Conservation (phyloP, 2,329 filamentous ascomycete genomes). For the Endocalyx cinctus region DNA sequence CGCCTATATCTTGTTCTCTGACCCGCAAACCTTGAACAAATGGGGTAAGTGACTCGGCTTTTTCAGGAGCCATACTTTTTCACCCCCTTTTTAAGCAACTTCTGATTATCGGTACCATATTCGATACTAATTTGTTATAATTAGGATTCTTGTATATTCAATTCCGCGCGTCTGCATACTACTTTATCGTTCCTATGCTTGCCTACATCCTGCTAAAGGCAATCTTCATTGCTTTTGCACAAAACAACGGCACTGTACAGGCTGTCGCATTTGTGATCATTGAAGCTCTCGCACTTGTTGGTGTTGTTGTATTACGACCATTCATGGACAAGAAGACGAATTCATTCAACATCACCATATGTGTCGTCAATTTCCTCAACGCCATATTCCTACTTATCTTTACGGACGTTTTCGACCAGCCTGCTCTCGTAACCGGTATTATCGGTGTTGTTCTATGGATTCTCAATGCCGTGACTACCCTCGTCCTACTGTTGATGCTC, state of each 20-base stretch:
- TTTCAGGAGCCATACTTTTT: background rate
- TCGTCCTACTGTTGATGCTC: conserved; percentile 79
- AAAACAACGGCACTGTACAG: conserved; percentile 66
- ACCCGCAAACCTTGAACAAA: conserved; percentile 90
- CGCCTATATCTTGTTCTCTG: conserved; percentile 93
- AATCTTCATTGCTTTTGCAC: conserved; percentile 80
- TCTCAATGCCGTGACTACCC: conserved; percentile 76
- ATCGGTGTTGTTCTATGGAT: conserved; percentile 89
- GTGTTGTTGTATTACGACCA: conserved; percentile 73
- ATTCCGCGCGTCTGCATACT: conserved; percentile 92
- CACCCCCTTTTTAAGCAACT: background rate
- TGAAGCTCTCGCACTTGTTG: conserved; percentile 74
- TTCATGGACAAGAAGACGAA: conserved; percentile 99
- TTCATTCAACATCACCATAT: conserved; percentile 91
- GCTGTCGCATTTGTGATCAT: conserved; percentile 79
- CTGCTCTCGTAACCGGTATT: conserved; percentile 76
- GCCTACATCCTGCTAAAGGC: conserved; percentile 79
- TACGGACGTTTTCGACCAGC: conserved; percentile 79
- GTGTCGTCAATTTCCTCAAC: conserved; percentile 85
- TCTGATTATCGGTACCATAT: background rate
- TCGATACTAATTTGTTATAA: conserved; percentile 4
- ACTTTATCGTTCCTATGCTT: conserved; percentile 81
- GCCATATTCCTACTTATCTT: conserved; percentile 86
- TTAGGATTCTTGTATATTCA: conserved; percentile 89
- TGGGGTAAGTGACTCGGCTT: conserved; percentile 48